Evolutionary conservation across 2,329 filamentous ascomycete genomes (phyloP), one percentile per base, ranked within the genome.

Genomic region (Cercospora janseana): DNA sequence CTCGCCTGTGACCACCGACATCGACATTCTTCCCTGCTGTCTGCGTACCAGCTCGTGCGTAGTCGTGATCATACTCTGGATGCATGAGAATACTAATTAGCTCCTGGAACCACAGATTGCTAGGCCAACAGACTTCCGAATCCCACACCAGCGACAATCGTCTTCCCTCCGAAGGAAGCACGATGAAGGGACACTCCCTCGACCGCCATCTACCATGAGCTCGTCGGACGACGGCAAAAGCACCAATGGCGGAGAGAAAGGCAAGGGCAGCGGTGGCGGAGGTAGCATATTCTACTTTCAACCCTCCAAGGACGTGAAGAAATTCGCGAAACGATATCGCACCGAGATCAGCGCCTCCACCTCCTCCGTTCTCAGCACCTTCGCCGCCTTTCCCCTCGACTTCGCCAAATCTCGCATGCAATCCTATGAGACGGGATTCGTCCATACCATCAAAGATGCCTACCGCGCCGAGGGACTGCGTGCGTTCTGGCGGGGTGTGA

Each of bases 341-440:
- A 91, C 86, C 41, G 86, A 92, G 71, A 82, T 93, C 59, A 82
- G 87, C 54, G 88, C 88, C 35, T 87, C 84, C 70, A 77, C 82
- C 29, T 87, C 85, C 66, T 91, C 86, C 69, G 77, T 91, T 58
- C 76, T 92, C 49, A 89, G 86, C 28, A 93, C 88, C 32, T 79
- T 89, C 65, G 77, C 80, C 58, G 86, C 88, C n/a, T 94, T 92
- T 66, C 88, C 88, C 16, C 80, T 94, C 60, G 88, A 94, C 69
- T 92, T 88, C 63, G 85, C 92, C 67, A 94, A 94, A 76, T 91
- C 87, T 49, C 86, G 88, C 64, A 88, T 93, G 82, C 88, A 94
- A 74, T 69, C 66, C 41, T 92, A 93, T 71, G 82, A 86, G 21
- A 65, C 60, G 6, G 59, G 54, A 2, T 69, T 69, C 46, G 57